Base-by-base conservation (phyloP, 208 protist species). In the Trypanosoma vivax region DNA sequence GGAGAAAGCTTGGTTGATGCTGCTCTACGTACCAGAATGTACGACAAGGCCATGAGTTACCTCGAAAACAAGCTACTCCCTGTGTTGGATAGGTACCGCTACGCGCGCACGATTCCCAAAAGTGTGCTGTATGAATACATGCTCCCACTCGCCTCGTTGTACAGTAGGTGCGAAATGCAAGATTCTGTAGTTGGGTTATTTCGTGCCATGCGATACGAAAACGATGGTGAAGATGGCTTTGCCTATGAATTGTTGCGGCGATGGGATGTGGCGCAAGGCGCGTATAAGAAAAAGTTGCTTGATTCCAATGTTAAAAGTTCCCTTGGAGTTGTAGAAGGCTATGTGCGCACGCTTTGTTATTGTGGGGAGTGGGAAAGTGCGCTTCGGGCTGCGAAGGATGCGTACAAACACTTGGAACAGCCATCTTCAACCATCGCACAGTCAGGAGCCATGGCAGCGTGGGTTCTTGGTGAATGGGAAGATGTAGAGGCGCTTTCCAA, bases 151-250 rank as follows among this genome's bases (percentile, higher is more conserved):
- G 88, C 84, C 28, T 89, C 79, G 82, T 62, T 92, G 25, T 95
- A 95, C 66, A 88, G 81, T 51, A 80, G 90, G 51, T 82, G 81
- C 48, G 88, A 90, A 64, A 95, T 92, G 84, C 88, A 95, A 46
- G 83, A 91, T 70, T 88, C 84, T 43, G 84, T 95, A 29, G 79
- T 92, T 10, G 88, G 88, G 7, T 72, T 95, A 39, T 95, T 95
- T 62, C 60, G 70, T 19, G 75, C 82, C 3, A 83, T 92, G 13
- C 78, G 75, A 38, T 92, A 90, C 65, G 62, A 84, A 41, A 73
- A 63, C 18, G 77, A 90, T 52, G 67, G 79, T 62, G 82, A 83
- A 50, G 82, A 85, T 39, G 88, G 82, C 24, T 84, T 91, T 34
- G 78, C 73, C 25, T 88, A 83, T 43, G 88, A 95, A 66, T 68